phyloP scores from a whole-genome alignment of 2,329 filamentous ascomycete genomes.

The Alternaria conjuncta region DNA sequence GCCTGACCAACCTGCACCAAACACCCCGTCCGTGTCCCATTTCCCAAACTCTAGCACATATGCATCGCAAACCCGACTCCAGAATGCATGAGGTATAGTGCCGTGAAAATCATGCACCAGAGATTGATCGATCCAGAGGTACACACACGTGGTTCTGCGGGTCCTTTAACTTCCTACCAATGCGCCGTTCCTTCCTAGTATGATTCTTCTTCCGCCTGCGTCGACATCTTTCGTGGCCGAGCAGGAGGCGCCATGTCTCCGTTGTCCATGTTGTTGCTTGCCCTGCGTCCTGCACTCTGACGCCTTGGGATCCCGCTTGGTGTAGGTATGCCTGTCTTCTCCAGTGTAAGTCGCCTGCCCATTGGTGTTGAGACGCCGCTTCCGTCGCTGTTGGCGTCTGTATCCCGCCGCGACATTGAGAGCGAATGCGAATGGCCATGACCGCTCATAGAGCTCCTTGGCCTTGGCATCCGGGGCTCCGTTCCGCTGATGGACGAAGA shows the following conservation, averaged over 20 bases:
- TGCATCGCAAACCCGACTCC: conserved; percentile 17
- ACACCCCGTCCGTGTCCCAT: neutral
- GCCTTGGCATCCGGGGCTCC: conserved; percentile 55
- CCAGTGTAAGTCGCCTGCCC: conserved; percentile 51
- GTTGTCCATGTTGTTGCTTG: conserved; percentile 49
- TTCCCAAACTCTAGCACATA: conserved; percentile 14
- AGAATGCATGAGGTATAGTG: conserved; percentile 28
- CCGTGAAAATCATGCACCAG: conserved; percentile 28
- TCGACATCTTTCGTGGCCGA: conserved; percentile 59
- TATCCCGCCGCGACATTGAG: conserved; percentile 52
- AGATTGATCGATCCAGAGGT: conserved; percentile 15
- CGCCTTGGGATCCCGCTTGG: conserved; percentile 58
- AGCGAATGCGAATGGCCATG: conserved; percentile 43
- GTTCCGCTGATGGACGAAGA: conserved; percentile 57
- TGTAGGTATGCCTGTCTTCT: conserved; percentile 58
- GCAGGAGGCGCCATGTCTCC: conserved; percentile 56
- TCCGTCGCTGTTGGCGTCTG: conserved; percentile 53
- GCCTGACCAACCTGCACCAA: neutral
- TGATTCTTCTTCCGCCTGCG: conserved; percentile 62
- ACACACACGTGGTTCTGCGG: conserved; percentile 27
- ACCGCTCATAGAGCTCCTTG: conserved; percentile 72
- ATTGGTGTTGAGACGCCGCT: conserved; percentile 53
- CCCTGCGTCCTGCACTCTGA: conserved; percentile 55
- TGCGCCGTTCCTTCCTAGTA: conserved; percentile 49
- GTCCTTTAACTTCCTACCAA: conserved; percentile 11